These are phyloP conservation scores for Cnidoscolus chayamansa DNA, from an alignment of 441 rosid genomes.

Conservation along the genomic window DNA sequence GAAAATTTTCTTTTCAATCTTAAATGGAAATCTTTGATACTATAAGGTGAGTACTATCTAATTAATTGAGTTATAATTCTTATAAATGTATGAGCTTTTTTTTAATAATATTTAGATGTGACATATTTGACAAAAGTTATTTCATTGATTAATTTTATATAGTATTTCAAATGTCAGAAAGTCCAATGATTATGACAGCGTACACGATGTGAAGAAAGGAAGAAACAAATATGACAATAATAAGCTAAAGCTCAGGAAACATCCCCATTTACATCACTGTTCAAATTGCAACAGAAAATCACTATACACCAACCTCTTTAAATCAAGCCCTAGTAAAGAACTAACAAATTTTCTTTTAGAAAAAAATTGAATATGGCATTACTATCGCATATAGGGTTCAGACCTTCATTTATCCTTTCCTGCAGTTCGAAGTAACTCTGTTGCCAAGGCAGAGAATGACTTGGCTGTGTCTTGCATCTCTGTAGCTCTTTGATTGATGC, in stretches of 20 bases:
- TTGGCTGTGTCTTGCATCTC: conserved; percentile 83
- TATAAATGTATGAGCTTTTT: too few species aligned
- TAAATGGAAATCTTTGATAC: too few species aligned
- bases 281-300: not conserved
- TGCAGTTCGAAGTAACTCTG: conserved; percentile 55
- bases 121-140: too few species aligned
- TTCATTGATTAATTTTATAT: too few species aligned
- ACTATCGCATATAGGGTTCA: conserved; percentile 18
- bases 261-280: not conserved
- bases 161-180: too few species aligned
- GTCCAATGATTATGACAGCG: too few species aligned
- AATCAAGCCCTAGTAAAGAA: not conserved
- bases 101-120: too few species aligned
- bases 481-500: conserved; percentile 64
- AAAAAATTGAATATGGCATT: not conserved
- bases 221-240: too few species aligned
- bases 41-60: too few species aligned
- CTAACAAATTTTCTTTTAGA: not conserved
- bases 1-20: too few species aligned
- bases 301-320: not conserved
- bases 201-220: too few species aligned
- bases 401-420: conserved; percentile 54
- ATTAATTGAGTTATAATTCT: too few species aligned
- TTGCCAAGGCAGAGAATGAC: conserved; percentile 88
- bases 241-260: not conserved